Base-by-base conservation (phyloP, 495 filamentous ascomycete species). In the Peziza echinospora region DNA sequence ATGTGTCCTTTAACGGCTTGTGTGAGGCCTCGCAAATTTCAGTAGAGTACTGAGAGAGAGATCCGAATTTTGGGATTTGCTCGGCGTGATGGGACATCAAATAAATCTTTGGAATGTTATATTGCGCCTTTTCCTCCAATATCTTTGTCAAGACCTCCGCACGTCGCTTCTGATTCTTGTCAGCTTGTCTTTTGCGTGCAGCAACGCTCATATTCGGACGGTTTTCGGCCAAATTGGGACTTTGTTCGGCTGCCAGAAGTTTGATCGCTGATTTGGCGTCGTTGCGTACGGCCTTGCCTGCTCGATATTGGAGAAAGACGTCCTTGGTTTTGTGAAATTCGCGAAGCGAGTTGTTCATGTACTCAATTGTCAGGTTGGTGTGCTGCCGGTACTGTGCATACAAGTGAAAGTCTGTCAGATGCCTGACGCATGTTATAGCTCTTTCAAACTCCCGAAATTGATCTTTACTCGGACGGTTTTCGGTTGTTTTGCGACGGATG, bases 261-360 rank as follows among this genome's bases (percentile, higher is more conserved):
- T 34, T 34, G 9, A 16, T 10, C 16, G 28, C 28, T 34, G 16
- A 9, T 16, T 34, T 34, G 9, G 28, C 28, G 9, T 10, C 16
- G 16, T 9, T 16, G 9, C 16, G 9, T 1, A 16, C 16, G 16
- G 28, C 1, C 28, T 34, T 34, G 9, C 9, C 0, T 34, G 28
- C 28, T 34, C 26, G 26, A 34, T 8, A 58, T 45, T 48, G 42
- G 43, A 51, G 40, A 16, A 51, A 48, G 4, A 43, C 8, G 5
- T 48, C 11, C 16, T 39, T 44, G 10, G 22, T 4, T 1, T 25
- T 16, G 16, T 47, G 37, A 28, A 48, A 48, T 1, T 26, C 21
- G 3, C 34, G 6, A 22, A 51, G n/a, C 41, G 47, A 44, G 0
- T 10, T 3, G 5, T 44, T 21, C 34, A 51, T 48, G 41, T 41